A percentile compares a stretch with the other conserved stretches of the same genome.
phyloP scores from a whole-genome alignment of 169 alveolate genomes.

The Plasmodium ovale region DNA sequence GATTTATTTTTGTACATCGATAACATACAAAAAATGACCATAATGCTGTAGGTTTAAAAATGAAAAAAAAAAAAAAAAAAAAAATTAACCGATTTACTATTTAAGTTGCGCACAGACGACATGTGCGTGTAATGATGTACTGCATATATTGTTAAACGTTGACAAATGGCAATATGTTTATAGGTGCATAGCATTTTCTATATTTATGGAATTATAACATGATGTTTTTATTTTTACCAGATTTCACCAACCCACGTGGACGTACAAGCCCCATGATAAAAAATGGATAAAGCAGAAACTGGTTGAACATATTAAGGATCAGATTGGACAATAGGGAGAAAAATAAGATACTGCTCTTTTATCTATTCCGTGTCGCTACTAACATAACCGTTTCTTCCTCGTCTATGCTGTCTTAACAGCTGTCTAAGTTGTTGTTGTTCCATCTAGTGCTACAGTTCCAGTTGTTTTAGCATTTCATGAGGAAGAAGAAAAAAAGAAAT shows the following conservation, averaged over 20 bases:
- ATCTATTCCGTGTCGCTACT: no score
- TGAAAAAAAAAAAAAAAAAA: background rate
- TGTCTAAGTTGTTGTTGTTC: background rate
- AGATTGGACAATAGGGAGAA: slow-evolving; percentile 63
- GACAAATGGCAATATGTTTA: slow-evolving; percentile 20
- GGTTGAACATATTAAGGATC: slow-evolving; percentile 76
- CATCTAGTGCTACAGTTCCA: background rate
- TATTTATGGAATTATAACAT: background rate
- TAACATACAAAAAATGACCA: slow-evolving; percentile 64
- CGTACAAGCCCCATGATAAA: slow-evolving; percentile 72
- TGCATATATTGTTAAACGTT: no score
- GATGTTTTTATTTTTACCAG: slow-evolving; percentile 14
- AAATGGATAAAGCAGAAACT: slow-evolving; percentile 74
- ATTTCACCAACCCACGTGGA: slow-evolving; percentile 64
- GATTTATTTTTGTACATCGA: slow-evolving; percentile 74
- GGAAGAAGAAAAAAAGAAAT: slow-evolving; percentile 12
- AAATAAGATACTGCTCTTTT: no score
- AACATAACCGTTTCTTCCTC: background rate
- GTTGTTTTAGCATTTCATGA: background rate
- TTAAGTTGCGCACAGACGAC: no score
- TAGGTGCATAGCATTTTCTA: background rate
- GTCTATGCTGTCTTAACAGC: no score
- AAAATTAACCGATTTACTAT: no score
- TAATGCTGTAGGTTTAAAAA: slow-evolving; percentile 46
- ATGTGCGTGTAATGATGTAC: no score